A percentile compares a stretch with the other conserved stretches of the same genome.
phyloP scores from a whole-genome alignment of 108 stramenopile species.

The Epipyxis sp. region DNA sequence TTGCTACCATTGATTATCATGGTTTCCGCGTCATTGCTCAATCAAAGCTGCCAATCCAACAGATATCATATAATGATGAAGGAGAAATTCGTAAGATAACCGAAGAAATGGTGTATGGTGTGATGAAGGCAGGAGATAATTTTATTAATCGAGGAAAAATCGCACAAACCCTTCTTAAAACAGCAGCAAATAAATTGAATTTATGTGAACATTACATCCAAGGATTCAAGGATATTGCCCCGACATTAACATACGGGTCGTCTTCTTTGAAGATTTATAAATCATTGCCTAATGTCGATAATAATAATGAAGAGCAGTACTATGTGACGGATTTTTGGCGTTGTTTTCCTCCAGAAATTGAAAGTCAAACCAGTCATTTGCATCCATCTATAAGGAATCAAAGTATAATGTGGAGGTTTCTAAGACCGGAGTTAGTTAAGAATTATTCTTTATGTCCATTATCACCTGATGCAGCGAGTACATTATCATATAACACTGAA shows the following conservation, averaged over 20 bases:
- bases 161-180: constrained; percentile 30
- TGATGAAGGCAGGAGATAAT: constrained; percentile 42
- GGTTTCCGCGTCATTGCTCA: constrained; percentile 54
- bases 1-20: constrained; percentile 50
- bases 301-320: constrained; percentile 36
- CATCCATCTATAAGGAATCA: constrained; percentile 43
- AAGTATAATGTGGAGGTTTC: constrained; percentile 55
- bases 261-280: constrained; percentile 36
- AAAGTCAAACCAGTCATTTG: constrained; percentile 53
- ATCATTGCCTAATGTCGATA: too few relatives aligned
- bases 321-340: constrained; percentile 55
- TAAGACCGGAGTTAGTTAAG: constrained; percentile 60
- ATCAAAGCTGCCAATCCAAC: constrained; percentile 48
- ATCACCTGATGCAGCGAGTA: neutral
- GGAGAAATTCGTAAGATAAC: constrained; percentile 38
- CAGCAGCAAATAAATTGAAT: constrained; percentile 44
- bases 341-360: constrained; percentile 51
- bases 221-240: constrained; percentile 27
- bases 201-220: constrained; percentile 43
- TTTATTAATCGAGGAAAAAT: constrained; percentile 34
- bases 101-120: constrained; percentile 52
- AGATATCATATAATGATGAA: constrained; percentile 36
- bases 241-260: constrained; percentile 2
- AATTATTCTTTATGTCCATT: neutral
- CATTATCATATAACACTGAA: neutral